Evolutionary conservation across 768 basidiomycete genomes (phyloP), one percentile per base, ranked within the genome.

Genomic region (Clavaria fumosa): DNA sequence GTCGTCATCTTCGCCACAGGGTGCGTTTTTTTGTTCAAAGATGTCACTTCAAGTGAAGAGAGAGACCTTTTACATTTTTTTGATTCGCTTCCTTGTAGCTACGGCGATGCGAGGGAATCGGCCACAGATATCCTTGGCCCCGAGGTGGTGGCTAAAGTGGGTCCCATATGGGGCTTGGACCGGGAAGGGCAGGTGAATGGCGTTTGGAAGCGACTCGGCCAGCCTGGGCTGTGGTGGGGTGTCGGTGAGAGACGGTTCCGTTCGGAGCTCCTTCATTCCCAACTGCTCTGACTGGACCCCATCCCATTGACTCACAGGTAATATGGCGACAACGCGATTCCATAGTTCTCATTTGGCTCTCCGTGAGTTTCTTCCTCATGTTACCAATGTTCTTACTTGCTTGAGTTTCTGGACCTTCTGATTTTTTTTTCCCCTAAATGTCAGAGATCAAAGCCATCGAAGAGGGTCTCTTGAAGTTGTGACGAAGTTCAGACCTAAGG

Each of bases 1-100:
- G 64, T 76, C 14, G 61, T 76, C 9, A 55, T 77, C 1, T 71
- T 71, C 43, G 70, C 72, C 1, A 76, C 74, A 31, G 74, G 75
- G 57, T 75, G 53, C 17, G 57, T 45, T 34, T 11, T 11, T 11
- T 20, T 15, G 6, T n/a, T 19, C 9, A 12, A 9, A 32, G 4
- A 32, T 4, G 11, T n/a, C 31, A 27, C 37, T 26, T 20, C 24
- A n/a, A n/a, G n/a, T n/a, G n/a, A n/a, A n/a, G n/a, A n/a, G n/a
- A n/a, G n/a, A n/a, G n/a, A n/a, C 14, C 7, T 21, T 14, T 15
- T 12, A 28, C 11, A 20, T 17, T 4, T 17, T n/a, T 37, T 5
- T 7, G n/a, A 34, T 40, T 5, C 20, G 26, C 32, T 39, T 15
- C 20, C 12, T 7, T 39, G 7, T 45, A 75, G 70, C 1, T 63